A percentile compares a stretch with the other conserved stretches of the same genome.
phyloP scores from a whole-genome alignment of 306 rosid genomes.

The Trichosanthes cucumerina region DNA sequence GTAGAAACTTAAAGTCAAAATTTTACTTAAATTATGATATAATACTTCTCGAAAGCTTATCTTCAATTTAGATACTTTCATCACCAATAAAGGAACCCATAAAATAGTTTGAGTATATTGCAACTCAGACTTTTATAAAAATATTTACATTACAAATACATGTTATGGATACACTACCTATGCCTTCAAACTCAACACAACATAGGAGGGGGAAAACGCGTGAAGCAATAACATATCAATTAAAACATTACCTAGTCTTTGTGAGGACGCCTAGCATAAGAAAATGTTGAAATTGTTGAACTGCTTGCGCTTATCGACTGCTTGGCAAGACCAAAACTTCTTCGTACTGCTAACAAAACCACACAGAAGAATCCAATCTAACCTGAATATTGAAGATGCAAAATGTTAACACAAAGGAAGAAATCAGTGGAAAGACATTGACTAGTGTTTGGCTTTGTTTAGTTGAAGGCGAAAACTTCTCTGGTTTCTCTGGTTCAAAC shows the following conservation, averaged over 20 bases:
- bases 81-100: background rate
- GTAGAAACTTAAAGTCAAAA: background rate
- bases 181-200: background rate
- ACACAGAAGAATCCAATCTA: constrained; percentile 64
- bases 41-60: no score
- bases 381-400: constrained; percentile 27
- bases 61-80: background rate
- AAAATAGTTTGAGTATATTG: background rate
- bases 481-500: background rate
- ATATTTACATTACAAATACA: background rate
- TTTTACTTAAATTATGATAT: no score
- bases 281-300: constrained; percentile 46
- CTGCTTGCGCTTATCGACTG: constrained; percentile 34
- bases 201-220: background rate
- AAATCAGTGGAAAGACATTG: background rate
- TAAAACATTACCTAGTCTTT: constrained; percentile 1
- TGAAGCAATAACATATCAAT: background rate
- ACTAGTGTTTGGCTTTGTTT: background rate
- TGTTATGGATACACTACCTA: background rate
- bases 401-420: background rate
- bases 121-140: background rate
- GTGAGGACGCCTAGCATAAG: constrained; percentile 39
- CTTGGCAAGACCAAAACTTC: constrained; percentile 48
- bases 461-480: background rate
- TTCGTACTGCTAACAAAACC: constrained; percentile 46